Evolutionary conservation across 2,329 filamentous ascomycete genomes (phyloP).

Genomic region (Aspergillus fructus): DNA sequence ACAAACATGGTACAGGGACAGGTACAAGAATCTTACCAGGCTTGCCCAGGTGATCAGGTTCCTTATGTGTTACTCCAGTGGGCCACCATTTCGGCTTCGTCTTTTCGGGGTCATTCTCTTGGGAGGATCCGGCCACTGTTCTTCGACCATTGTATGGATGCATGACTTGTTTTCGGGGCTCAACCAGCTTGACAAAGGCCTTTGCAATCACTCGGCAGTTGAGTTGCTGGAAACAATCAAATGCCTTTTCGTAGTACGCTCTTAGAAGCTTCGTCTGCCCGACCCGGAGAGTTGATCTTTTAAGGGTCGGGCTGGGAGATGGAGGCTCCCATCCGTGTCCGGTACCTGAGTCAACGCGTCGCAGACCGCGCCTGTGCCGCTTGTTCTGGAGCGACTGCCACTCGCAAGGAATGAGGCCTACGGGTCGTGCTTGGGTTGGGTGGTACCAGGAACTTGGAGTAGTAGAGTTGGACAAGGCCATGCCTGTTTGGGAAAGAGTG

Average conservation of each 20-base stretch:
- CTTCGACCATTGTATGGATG: conserved; percentile 46
- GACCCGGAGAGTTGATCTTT: conserved; percentile 29
- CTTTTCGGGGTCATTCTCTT: conserved; percentile 40
- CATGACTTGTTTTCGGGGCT: conserved; percentile 46
- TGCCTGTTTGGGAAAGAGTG: background rate
- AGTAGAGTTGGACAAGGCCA: conserved; percentile 11
- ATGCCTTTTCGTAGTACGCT: conserved; percentile 39
- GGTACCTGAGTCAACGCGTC: conserved; percentile 16
- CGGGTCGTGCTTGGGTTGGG: conserved; percentile 16
- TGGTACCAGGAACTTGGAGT: conserved; percentile 23
- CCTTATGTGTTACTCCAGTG: conserved; percentile 40
- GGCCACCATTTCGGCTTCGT: conserved; percentile 45
- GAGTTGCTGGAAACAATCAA: conserved; percentile 42
- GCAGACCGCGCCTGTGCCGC: conserved; percentile 25
- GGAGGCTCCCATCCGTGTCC: conserved; percentile 19
- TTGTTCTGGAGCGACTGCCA: conserved; percentile 29
- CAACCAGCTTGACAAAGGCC: conserved; percentile 43
- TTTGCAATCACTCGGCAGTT: conserved; percentile 44
- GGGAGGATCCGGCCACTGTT: conserved; percentile 18
- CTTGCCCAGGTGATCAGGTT: conserved; percentile 47
- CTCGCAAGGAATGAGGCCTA: conserved; percentile 33
- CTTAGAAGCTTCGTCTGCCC: conserved; percentile 27
- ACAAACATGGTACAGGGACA: background rate
- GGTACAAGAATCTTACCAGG: conserved; percentile 30
- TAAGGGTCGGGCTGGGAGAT: conserved; percentile 19